Conservation (phyloP, 148 eudicot species). For the Nepenthes gracilis region DNA sequence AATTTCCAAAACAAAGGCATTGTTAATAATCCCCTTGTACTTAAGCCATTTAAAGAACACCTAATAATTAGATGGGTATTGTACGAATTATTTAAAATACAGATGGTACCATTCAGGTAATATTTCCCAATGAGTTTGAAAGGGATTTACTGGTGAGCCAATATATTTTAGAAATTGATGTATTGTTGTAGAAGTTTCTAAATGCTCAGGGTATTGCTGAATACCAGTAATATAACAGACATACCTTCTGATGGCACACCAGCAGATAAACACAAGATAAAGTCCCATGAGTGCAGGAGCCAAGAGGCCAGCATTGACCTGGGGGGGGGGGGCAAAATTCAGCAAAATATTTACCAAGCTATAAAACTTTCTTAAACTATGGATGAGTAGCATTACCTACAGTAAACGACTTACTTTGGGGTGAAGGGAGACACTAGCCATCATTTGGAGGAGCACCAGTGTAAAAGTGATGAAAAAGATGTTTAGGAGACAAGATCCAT, state of each 20-base stretch:
- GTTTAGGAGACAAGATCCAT: conserved; percentile 58
- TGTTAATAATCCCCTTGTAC: no score
- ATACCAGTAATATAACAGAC: neutral
- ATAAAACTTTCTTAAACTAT: no score
- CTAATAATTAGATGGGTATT: neutral
- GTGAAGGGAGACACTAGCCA: conserved; percentile 74
- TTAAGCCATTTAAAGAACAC: no score
- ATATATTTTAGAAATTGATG: neutral
- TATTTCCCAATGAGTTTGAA: neutral
- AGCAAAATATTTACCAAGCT: neutral
- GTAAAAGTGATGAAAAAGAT: conserved; percentile 75
- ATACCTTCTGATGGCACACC: conserved; percentile 89
- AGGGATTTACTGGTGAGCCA: neutral
- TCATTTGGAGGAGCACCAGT: conserved; percentile 60
- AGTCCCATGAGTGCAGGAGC: conserved; percentile 86
- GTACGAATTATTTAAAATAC: neutral
- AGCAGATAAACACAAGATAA: conserved; percentile 75
- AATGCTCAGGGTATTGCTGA: no score
- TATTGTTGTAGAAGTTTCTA: no score
- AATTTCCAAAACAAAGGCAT: no score
- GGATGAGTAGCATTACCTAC: no score
- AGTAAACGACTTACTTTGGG: conserved; percentile 40
- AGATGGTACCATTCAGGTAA: neutral
- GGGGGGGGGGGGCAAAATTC: conserved; percentile 4
- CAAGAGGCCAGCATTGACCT: conserved; percentile 68